Conservation (phyloP, 192 early-diverging fungal species). For the Coemansia umbellata region DNA sequence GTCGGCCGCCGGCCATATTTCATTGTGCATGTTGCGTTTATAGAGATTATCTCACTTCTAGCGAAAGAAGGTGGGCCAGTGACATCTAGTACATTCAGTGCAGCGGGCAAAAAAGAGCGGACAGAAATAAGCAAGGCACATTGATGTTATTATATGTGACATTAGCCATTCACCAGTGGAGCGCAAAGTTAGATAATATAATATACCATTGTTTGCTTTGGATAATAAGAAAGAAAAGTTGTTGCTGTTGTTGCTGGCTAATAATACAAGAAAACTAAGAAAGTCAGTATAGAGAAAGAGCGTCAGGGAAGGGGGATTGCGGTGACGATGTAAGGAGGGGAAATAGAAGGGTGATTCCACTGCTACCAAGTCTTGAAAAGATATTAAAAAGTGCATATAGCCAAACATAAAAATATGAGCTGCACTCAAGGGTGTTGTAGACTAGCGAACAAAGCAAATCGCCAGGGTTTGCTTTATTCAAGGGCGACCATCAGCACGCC, state of each 20-base stretch:
- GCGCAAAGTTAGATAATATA: no score
- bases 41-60: no score
- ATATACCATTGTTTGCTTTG: no score
- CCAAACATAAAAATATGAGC: background rate
- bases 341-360: background rate
- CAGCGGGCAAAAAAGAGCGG: no score
- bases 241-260: slow-evolving; percentile 2
- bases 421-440: background rate
- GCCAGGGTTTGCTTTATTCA: slow-evolving; percentile 8
- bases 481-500: slow-evolving; percentile 52
- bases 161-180: no score
- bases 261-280: slow-evolving; percentile 4
- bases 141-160: no score
- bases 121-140: no score
- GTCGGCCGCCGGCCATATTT: no score
- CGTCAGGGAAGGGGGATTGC: background rate
- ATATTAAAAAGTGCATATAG: background rate
- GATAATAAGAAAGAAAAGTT: background rate
- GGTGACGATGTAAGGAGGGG: background rate
- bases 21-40: no score
- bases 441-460: background rate
- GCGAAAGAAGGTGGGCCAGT: no score
- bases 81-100: no score
- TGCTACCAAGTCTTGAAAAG: background rate
- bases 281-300: background rate